These are phyloP conservation scores for Citrullus amarus DNA, from an alignment of 306 rosid species.

Conservation along the genomic window DNA sequence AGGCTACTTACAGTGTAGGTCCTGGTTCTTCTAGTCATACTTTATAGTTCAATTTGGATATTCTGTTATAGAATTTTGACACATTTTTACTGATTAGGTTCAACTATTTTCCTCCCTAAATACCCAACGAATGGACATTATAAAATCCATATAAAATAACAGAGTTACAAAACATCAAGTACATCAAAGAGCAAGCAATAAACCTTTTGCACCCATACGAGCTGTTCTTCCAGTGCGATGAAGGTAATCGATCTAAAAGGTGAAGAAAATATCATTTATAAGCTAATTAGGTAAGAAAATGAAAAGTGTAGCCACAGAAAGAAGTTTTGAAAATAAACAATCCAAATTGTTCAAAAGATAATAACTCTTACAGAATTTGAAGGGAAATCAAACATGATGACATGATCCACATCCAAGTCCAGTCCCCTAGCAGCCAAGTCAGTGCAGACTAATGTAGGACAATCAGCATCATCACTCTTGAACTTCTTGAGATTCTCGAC, in stretches of 20 bases:
- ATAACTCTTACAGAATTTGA: conserved; percentile 55
- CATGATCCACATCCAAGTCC: conserved; percentile 94
- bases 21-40: background rate
- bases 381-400: conserved; percentile 96
- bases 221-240: conserved; percentile 98
- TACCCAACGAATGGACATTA: background rate
- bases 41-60: background rate
- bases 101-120: background rate
- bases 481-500: conserved; percentile 93
- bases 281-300: background rate
- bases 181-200: background rate
- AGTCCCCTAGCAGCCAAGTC: conserved; percentile 97
- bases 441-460: conserved; percentile 92
- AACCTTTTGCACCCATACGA: conserved; percentile 98
- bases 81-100: background rate
- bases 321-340: background rate
- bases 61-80: background rate
- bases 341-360: background rate
- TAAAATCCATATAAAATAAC: background rate
- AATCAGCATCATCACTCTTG: conserved; percentile 69
- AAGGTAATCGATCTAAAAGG: conserved; percentile 74
- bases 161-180: background rate
- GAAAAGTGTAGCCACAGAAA: background rate
- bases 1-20: background rate
- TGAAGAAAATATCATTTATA: background rate